phyloP scores from a whole-genome alignment of 1,139 yeast genomes.

The Scheffersomyces segobiensis region DNA sequence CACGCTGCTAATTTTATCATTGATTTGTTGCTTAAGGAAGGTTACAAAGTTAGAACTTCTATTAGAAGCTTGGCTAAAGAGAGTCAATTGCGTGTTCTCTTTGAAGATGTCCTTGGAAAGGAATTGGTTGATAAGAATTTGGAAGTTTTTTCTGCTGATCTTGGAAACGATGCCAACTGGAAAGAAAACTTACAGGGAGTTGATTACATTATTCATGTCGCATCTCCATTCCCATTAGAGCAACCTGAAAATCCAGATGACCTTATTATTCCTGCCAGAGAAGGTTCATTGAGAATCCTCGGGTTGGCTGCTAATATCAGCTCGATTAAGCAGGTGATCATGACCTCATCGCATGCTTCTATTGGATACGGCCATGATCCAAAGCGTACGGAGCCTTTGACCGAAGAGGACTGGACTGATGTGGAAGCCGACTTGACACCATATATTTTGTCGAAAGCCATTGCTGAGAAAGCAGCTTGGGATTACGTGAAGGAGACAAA shows the following conservation, averaged over 20 bases:
- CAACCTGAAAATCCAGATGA: conserved; percentile 6
- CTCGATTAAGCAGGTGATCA: neutral
- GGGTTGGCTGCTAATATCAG: neutral
- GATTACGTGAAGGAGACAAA: neutral
- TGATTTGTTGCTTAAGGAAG: conserved; percentile 5
- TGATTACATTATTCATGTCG: conserved; percentile 15
- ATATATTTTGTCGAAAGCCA: neutral
- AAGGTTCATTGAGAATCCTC: conserved; percentile 10
- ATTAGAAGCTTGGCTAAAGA: conserved; percentile 6
- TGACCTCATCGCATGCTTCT: neutral
- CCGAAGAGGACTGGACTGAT: neutral
- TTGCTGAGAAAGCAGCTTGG: neutral
- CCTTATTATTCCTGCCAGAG: conserved; percentile 10
- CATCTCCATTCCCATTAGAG: conserved; percentile 12
- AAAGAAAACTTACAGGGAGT: conserved; percentile 13
- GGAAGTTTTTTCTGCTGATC: conserved; percentile 11
- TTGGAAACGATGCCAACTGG: conserved; percentile 13
- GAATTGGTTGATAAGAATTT: conserved; percentile 1
- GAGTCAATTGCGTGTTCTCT: neutral
- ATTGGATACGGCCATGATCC: neutral
- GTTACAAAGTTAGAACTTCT: conserved; percentile 11
- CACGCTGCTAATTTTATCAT: conserved; percentile 8
- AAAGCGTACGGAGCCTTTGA: neutral
- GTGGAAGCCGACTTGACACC: neutral
- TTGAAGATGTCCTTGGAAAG: neutral